These are phyloP conservation scores for Podospora sp. DNA, from an alignment of 495 filamentous ascomycete species.

Conservation along the genomic window DNA sequence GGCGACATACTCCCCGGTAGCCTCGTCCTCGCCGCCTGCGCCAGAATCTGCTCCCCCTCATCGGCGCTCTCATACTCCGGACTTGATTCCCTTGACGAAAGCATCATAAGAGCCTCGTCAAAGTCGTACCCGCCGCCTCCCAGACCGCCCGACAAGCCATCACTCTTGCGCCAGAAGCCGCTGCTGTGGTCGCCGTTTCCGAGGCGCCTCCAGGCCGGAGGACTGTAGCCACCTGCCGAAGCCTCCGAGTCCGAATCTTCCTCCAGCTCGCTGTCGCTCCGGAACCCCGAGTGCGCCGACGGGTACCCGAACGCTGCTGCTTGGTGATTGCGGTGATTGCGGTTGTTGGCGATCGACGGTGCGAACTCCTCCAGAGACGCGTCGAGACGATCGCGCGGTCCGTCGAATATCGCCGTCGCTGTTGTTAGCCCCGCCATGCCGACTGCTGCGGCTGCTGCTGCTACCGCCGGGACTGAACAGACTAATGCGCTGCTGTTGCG, in stretches of 20 bases:
- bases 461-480: conserved; percentile 15
- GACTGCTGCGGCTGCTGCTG: conserved; percentile 21
- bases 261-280: conserved; percentile 49
- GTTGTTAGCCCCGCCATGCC: conserved; percentile 29
- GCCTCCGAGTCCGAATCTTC: conserved; percentile 42
- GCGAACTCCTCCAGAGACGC: conserved; percentile 80
- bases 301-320: conserved; percentile 61
- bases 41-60: conserved; percentile 46
- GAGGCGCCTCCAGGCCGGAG: conserved; percentile 58
- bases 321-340: conserved; percentile 22
- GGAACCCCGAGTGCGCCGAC: conserved; percentile 76
- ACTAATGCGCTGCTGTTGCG: conserved; percentile 13
- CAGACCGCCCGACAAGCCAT: conserved; percentile 35
- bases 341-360: conserved; percentile 35
- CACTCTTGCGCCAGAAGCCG: conserved; percentile 55
- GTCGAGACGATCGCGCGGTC: conserved; percentile 69
- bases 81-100: conserved; percentile 31
- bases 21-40: conserved; percentile 52
- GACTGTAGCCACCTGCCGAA: conserved; percentile 56
- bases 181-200: conserved; percentile 56
- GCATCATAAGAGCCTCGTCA: background rate
- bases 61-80: conserved; percentile 40
- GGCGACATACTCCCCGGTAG: conserved; percentile 56
- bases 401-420: conserved; percentile 54
- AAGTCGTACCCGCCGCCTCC: conserved; percentile 18